Base-by-base conservation (phyloP, 176 grass and related monocot species). In the Paspalum notatum region DNA sequence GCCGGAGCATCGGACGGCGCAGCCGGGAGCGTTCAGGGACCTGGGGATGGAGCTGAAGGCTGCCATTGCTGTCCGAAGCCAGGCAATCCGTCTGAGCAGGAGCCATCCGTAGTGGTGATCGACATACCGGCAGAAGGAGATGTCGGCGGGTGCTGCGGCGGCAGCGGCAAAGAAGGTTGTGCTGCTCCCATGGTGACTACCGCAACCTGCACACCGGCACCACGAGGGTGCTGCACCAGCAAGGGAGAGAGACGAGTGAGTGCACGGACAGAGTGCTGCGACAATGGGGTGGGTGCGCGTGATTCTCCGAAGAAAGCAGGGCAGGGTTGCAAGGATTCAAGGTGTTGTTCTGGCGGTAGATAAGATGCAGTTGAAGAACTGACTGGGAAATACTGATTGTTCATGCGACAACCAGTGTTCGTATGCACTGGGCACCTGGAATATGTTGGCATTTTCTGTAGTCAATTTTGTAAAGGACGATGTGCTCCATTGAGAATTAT, bases 41-140 rank as follows among this genome's bases (percentile, higher is more conserved):
- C 13, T 37, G 13, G 4, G 13, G 57, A 4, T 1, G 5, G 64
- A 10, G 24, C 42, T 4, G 24, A 24, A 8, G 3, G 44, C 13
- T 70, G 67, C 44, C 22, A 0, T 70, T 70, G 67, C 67, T 70
- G 67, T 26, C 44, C 15, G 44, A 70, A 70, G 44, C 44, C 67
- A 27, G 8, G 1, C 0, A 4, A 7, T 5, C 3, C 2, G 12
- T 14, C 12, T 48, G 67, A 27, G 67, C 3, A 26, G 15, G 67
- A 24, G 13, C 22, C 26, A 3, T 25, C 67, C 1, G 12, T 44
- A 1, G 21, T 70, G 14, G 67, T 70, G 43, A 70, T 70, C 67
- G 44, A 70, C 67, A 49, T 70, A 9, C 67, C 13, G 41, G 44
- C 67, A 7, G 5, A 48, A 16, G 21, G 12, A n/a, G 12, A 8